Conservation (phyloP, 768 basidiomycete genomes). For the Crepidotus variabilis region DNA sequence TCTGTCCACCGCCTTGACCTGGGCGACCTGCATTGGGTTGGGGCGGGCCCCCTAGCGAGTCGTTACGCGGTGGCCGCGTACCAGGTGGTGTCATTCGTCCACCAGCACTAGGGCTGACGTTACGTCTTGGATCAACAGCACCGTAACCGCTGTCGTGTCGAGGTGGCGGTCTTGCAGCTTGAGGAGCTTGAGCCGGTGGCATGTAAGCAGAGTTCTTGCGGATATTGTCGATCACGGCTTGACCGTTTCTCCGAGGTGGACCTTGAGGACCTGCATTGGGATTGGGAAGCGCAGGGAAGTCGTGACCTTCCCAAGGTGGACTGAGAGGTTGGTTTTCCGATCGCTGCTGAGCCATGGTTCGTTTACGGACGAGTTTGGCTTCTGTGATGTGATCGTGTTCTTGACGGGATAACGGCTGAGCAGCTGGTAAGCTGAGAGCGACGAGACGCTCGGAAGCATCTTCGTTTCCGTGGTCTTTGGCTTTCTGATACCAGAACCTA, state of each 20-base stretch:
- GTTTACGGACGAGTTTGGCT: slow-evolving; percentile 73
- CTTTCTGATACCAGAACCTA: slow-evolving; percentile 77
- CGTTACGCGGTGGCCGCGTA: too few species aligned
- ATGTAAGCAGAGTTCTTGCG: slow-evolving; percentile 42
- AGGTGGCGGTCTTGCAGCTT: background rate
- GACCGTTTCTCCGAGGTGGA: slow-evolving; percentile 26
- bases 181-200: slow-evolving; percentile 8
- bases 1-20: too few species aligned
- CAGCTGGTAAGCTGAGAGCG: slow-evolving; percentile 33
- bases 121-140: too few species aligned
- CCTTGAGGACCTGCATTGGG: slow-evolving; percentile 1
- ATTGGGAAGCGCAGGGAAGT: slow-evolving; percentile 14
- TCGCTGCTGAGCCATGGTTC: slow-evolving; percentile 67
- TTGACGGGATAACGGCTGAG: slow-evolving; percentile 64
- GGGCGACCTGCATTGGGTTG: too few species aligned
- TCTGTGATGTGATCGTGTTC: slow-evolving; percentile 83
- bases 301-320: slow-evolving; percentile 23
- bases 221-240: slow-evolving; percentile 50
- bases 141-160: too few species aligned
- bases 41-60: too few species aligned
- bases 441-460: slow-evolving; percentile 75
- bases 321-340: slow-evolving; percentile 22
- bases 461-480: slow-evolving; percentile 70
- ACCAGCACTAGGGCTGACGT: too few species aligned
- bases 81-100: too few species aligned